A percentile compares a stretch with the other conserved stretches of the same genome.
Conservation (phyloP, 2,329 filamentous ascomycete species). For the Lomentospora prolificans region DNA sequence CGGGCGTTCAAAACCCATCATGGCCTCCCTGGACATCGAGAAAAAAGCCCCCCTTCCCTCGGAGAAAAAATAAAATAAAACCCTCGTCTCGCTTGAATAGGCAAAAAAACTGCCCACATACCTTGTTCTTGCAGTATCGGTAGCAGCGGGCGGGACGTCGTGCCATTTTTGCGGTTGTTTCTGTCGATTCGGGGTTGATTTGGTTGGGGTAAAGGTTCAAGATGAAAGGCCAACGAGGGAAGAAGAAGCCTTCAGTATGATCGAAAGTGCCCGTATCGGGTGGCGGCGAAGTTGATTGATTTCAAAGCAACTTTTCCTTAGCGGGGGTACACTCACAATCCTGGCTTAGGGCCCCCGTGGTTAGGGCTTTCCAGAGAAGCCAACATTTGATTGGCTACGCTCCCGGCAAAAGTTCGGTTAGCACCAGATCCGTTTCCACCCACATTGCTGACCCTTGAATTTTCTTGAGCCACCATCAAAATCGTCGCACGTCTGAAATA, state of each 20-base stretch:
- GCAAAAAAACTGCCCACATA: conserved; percentile 35
- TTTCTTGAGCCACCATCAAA: not conserved
- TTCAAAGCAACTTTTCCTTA: conserved; percentile 39
- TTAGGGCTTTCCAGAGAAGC: conserved; percentile 4
- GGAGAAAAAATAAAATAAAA: too few species aligned
- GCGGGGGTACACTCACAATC: not conserved
- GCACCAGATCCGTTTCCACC: not conserved
- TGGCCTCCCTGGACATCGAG: too few species aligned
- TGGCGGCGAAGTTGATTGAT: conserved; percentile 30
- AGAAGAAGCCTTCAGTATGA: conserved; percentile 1
- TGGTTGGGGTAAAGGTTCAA: conserved; percentile 18
- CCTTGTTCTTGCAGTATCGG: conserved; percentile 99
- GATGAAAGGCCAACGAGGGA: conserved; percentile 14
- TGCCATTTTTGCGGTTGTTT: conserved; percentile 82
- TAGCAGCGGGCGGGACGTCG: conserved; percentile 99
- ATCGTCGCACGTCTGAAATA: conserved; percentile 12
- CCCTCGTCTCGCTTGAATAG: too few species aligned
- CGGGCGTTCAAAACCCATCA: not conserved
- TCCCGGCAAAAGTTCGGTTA: not conserved
- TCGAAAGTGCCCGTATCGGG: conserved; percentile 8
- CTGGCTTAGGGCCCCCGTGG: conserved; percentile 3
- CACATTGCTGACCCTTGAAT: conserved; percentile 7
- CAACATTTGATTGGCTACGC: not conserved
- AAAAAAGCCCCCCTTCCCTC: too few species aligned
- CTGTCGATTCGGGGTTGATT: conserved; percentile 22